These are phyloP conservation scores for Podaxis sp. DNA, from an alignment of 768 basidiomycete species.

Conservation along the genomic window DNA sequence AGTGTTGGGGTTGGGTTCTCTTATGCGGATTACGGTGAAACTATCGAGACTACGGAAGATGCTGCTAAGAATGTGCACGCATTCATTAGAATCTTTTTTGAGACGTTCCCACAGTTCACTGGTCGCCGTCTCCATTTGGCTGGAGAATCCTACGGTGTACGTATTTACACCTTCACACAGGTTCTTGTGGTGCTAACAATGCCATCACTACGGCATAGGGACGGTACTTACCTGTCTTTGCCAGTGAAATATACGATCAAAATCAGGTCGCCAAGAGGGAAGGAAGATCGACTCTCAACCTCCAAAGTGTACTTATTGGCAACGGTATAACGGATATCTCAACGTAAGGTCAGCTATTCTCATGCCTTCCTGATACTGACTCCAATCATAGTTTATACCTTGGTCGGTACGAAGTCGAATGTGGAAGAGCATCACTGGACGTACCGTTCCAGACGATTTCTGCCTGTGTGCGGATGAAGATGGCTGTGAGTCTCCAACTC, in stretches of 20 bases:
- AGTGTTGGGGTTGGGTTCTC: conserved; percentile 28
- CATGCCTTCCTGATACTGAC: neutral
- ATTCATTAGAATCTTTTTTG: conserved; percentile 78
- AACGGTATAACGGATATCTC: conserved; percentile 48
- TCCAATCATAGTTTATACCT: conserved; percentile 33
- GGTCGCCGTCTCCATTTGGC: conserved; percentile 70
- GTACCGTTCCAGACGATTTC: conserved; percentile 53
- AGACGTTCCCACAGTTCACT: conserved; percentile 71
- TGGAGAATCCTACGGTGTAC: conserved; percentile 71
- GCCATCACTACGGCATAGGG: conserved; percentile 40
- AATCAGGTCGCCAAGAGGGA: conserved; percentile 53
- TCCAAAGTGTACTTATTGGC: conserved; percentile 71
- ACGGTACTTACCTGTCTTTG: conserved; percentile 72
- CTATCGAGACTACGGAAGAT: conserved; percentile 72
- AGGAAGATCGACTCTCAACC: conserved; percentile 59
- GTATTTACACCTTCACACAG: neutral
- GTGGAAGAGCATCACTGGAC: conserved; percentile 54
- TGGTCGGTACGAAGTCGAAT: conserved; percentile 59
- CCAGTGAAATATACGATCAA: conserved; percentile 73
- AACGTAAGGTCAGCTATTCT: conserved; percentile 29
- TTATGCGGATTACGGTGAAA: conserved; percentile 63
- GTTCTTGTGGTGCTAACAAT: conserved; percentile 14
- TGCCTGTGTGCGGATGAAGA: conserved; percentile 63
- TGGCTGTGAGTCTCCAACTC: conserved; percentile 40
- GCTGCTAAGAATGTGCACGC: conserved; percentile 76